These are phyloP conservation scores for Ampelomyces quisqualis DNA, from an alignment of 2,329 filamentous ascomycete species.

Conservation along the genomic window DNA sequence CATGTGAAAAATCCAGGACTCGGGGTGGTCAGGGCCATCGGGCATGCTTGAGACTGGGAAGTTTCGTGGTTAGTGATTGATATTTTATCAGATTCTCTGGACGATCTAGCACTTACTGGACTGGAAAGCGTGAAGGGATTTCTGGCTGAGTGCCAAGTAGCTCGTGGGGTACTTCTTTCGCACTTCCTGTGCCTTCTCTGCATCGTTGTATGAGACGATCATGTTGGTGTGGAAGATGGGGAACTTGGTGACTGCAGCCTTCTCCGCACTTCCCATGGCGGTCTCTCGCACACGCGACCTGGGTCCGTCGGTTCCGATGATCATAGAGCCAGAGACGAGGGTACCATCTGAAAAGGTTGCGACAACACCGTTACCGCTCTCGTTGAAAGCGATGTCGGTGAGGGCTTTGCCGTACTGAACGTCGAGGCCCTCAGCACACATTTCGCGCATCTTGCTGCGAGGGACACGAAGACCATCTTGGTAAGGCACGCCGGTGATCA, in stretches of 20 bases:
- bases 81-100: too few relatives aligned
- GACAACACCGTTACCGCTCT: neutral
- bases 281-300: conserved; percentile 1
- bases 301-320: conserved; percentile 2
- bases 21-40: conserved; percentile 1
- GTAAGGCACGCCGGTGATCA: conserved; percentile 25
- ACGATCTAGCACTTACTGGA: too few relatives aligned
- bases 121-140: conserved; percentile 4
- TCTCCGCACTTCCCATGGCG: neutral
- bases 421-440: conserved; percentile 22
- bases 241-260: conserved; percentile 1
- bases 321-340: conserved; percentile 1
- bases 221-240: conserved; percentile 6
- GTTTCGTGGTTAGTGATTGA: too few relatives aligned
- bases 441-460: conserved; percentile 29
- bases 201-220: conserved; percentile 3
- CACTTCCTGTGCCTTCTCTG: conserved; percentile 5
- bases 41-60: conserved; percentile 7
- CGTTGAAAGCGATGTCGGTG: neutral
- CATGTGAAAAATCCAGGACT: conserved; percentile 4
- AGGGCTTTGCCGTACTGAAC: conserved; percentile 3
- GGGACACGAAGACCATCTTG: conserved; percentile 32
- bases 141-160: conserved; percentile 1
- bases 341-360: conserved; percentile 1
- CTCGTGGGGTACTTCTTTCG: conserved; percentile 3